Evolutionary conservation across 768 basidiomycete species (phyloP).

Genomic region (Boletus speciosus): DNA sequence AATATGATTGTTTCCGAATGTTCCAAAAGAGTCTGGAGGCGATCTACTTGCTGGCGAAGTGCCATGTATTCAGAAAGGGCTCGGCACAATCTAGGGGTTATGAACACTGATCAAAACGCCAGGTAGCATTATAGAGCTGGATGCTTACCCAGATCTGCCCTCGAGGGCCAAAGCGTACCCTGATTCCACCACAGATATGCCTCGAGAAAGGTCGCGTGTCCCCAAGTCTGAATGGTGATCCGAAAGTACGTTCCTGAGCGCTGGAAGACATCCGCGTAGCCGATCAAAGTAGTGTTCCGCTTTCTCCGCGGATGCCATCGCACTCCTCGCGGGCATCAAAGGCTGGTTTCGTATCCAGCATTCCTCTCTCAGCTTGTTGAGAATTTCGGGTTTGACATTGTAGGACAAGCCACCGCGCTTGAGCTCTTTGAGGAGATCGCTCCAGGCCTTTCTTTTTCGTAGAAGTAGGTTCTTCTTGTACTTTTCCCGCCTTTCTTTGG

Average conservation of each 20-base stretch:
- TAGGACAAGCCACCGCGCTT: slow-evolving; percentile 72
- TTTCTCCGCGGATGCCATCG: slow-evolving; percentile 34
- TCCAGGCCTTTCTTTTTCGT: slow-evolving; percentile 87
- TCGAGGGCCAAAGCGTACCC: slow-evolving; percentile 65
- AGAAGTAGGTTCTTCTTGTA: slow-evolving; percentile 68
- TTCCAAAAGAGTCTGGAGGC: slow-evolving; percentile 22
- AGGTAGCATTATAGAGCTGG: neutral
- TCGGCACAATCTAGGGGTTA: slow-evolving; percentile 14
- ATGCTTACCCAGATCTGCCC: slow-evolving; percentile 59
- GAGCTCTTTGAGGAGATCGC: slow-evolving; percentile 86
- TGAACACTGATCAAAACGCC: neutral
- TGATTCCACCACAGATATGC: slow-evolving; percentile 74
- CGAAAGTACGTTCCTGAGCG: slow-evolving; percentile 56
- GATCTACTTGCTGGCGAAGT: slow-evolving; percentile 13
- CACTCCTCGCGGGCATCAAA: slow-evolving; percentile 26
- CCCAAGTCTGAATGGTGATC: slow-evolving; percentile 78
- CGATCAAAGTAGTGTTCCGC: slow-evolving; percentile 63
- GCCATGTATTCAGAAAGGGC: slow-evolving; percentile 14
- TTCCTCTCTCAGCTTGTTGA: slow-evolving; percentile 50
- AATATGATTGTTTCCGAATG: slow-evolving; percentile 19
- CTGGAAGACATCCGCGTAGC: slow-evolving; percentile 61
- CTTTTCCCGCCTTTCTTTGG: slow-evolving; percentile 53
- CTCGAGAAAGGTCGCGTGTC: slow-evolving; percentile 84
- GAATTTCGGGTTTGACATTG: slow-evolving; percentile 67
- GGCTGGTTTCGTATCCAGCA: slow-evolving; percentile 70